Base-by-base conservation (phyloP, 2,329 filamentous ascomycete species). In the Ascochyta fabae region DNA sequence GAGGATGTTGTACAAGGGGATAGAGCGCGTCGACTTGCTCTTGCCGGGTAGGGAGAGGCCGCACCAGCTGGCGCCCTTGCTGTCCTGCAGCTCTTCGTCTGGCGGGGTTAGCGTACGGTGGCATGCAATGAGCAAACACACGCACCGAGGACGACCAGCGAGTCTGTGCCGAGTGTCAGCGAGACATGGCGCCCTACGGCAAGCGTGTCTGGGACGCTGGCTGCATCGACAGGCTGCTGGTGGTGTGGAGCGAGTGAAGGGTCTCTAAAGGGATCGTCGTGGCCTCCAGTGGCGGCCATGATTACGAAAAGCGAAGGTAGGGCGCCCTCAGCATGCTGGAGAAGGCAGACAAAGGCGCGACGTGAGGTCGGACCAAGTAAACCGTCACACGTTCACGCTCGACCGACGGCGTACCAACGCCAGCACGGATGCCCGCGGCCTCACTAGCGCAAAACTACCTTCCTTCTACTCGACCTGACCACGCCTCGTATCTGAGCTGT, bases 1-100 rank as follows among this genome's bases (percentile, higher is more conserved):
- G 44, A 97, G 86, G 58, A 97, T 79, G 72, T 96, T 90, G 78
- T 91, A 93, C 58, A 92, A 88, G 2, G 90, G 87, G 27, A 97
- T 88, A 6, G 83, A 80, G 60, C 80, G 79, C 27, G 81, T 84
- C 29, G 78, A 77, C 56, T 83, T 82, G 27, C 78, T 72, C 56
- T 74, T 78, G 62, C 78, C 77, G 58, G 80, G 79, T 40, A 72
- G 59, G 61, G 81, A 74, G 43, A 86, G 66, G 38, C 84, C 83
- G 71, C 85, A 88, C 72, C 84, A 87, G 64, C 79, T 78, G 39
- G 76, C 78, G 56, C 76, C 71, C 58, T 78, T 73, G 68, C 78
- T 77, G 55, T 81, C 79, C 60, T 78, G 75, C 48, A 83, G 76
- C 34, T 79, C 80, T 66, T 87, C 82, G 71, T 87, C 85, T 83